A percentile compares a stretch with the other conserved stretches of the same genome.
These are phyloP conservation scores for Aspergillus fijiensis DNA, from an alignment of 2,329 filamentous ascomycete genomes.

Conservation along the genomic window DNA sequence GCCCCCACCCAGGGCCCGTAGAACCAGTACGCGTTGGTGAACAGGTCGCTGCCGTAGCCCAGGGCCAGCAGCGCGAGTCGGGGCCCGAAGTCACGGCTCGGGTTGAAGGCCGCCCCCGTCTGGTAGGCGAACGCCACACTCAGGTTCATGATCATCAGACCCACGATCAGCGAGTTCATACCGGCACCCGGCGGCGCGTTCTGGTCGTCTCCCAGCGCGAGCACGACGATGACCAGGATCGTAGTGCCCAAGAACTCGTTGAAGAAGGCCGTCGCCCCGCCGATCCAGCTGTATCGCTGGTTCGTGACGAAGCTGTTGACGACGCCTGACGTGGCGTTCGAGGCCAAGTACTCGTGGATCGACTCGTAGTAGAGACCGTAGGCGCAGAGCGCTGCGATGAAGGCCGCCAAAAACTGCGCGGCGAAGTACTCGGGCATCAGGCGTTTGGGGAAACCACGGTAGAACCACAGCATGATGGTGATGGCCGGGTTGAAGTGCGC, in stretches of 20 bases:
- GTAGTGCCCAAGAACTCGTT: slow-evolving; percentile 49
- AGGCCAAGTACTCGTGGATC: slow-evolving; percentile 36
- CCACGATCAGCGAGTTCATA: slow-evolving; percentile 53
- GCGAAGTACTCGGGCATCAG: slow-evolving; percentile 53
- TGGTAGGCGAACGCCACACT: slow-evolving; percentile 46
- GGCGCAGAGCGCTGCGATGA: slow-evolving; percentile 50
- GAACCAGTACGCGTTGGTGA: slow-evolving; percentile 48
- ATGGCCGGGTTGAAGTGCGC: slow-evolving; percentile 49
- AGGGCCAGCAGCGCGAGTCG: slow-evolving; percentile 47
- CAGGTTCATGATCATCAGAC: slow-evolving; percentile 40
- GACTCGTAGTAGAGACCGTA: slow-evolving; percentile 44
- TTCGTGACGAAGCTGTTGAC: slow-evolving; percentile 48
- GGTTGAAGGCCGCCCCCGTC: slow-evolving; percentile 51
- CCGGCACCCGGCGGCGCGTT: slow-evolving; percentile 52
- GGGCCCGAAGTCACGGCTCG: slow-evolving; percentile 52
- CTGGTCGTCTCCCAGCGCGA: slow-evolving; percentile 49
- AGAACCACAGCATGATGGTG: slow-evolving; percentile 49
- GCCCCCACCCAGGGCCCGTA: slow-evolving; percentile 47
- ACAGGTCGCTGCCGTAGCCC: slow-evolving; percentile 46
- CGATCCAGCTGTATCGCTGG: slow-evolving; percentile 43
- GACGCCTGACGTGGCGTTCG: slow-evolving; percentile 28
- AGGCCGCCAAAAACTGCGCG: slow-evolving; percentile 55
- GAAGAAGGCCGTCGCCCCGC: slow-evolving; percentile 44
- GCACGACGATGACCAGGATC: slow-evolving; percentile 43
- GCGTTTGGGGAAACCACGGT: slow-evolving; percentile 53